Evolutionary conservation across 2,329 filamentous ascomycete genomes (phyloP), one percentile per base, ranked within the genome.

Genomic region (Sporothrix luriei): DNA sequence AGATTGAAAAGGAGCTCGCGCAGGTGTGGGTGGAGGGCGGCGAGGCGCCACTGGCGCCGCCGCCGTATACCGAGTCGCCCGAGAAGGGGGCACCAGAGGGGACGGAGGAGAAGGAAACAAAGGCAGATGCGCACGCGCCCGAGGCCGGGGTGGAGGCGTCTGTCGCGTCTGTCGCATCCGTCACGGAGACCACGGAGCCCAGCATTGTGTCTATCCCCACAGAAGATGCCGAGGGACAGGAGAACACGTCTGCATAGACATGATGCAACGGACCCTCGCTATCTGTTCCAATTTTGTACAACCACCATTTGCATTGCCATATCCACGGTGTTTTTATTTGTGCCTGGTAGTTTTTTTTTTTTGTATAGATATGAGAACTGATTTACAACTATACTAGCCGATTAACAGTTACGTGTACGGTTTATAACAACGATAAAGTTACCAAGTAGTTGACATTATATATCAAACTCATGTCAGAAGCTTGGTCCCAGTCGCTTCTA

Each of bases 1-100:
- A 93, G 78, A 96, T 99, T 75, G 93, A 98, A 76, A 80, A 81
- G 55, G 94, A 99, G 81, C 82, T 99, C 70, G 88, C 83, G 33
- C 81, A 84, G 73, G 86, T 88, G 51, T 88, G 86, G 86, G 84
- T 85, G 3, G 84, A 86, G 62, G 79, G 83, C 55, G 84, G 81
- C 29, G 84, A 84, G 43, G 76, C 78, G 26, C 76, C 86, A 57
- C 80, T 80, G 19, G 81, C 83, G n/a, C 84, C 85, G 19, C 84
- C 85, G 16, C 77, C 80, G 24, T 86, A 84, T 70, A 76, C 77
- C 6, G 77, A 62, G 57, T 62, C 57, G 6, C 33, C 33, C 33
- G 33, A 33, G 33, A 33, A 33, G 33, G 33, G 33, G 33, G 9
- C 33, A 33, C 57, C 38, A 9, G 46, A 46, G 21, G 57, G n/a